Evolutionary conservation across 306 rosid genomes (phyloP).

Genomic region (Erythrophleum fordii): DNA sequence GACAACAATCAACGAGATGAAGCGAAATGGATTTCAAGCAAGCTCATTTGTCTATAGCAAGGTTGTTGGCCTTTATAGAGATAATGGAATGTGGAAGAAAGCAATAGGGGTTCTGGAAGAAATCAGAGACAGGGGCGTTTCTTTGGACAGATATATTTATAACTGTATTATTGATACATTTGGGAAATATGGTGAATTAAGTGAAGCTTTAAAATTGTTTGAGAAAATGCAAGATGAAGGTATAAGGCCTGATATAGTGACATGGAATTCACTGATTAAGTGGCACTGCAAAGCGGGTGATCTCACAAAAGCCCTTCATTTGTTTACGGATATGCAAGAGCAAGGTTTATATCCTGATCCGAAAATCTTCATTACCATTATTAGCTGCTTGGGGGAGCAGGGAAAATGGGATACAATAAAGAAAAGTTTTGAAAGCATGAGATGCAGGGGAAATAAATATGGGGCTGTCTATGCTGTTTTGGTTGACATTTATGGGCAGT

Average conservation of each 20-base stretch:
- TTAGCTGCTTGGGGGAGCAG: constrained; percentile 73
- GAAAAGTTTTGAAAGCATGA: constrained; percentile 66
- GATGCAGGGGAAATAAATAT: constrained; percentile 54
- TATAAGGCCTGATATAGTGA: constrained; percentile 63
- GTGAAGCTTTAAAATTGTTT: constrained; percentile 66
- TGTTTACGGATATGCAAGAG: constrained; percentile 70
- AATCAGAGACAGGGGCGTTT: constrained; percentile 61
- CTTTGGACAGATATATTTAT: constrained; percentile 59
- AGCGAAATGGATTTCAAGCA: constrained; percentile 48
- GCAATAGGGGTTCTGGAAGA: constrained; percentile 69
- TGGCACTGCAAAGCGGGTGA: constrained; percentile 74
- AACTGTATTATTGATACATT: constrained; percentile 75
- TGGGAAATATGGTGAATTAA: constrained; percentile 73
- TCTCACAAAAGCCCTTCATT: constrained; percentile 54
- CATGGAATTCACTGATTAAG: constrained; percentile 73
- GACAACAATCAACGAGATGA: constrained; percentile 70
- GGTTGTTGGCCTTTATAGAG: constrained; percentile 70
- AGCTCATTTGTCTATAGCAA: constrained; percentile 68
- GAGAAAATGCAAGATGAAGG: constrained; percentile 67
- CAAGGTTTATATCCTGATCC: constrained; percentile 85
- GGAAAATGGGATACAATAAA: constrained; percentile 76
- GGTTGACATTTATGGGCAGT: constrained; percentile 82
- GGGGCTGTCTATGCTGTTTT: constrained; percentile 64
- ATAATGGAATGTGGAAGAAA: constrained; percentile 93
- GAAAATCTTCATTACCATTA: constrained; percentile 67